phyloP scores from a whole-genome alignment of 2,329 filamentous ascomycete genomes.

The Ophiosphaerella narmari region DNA sequence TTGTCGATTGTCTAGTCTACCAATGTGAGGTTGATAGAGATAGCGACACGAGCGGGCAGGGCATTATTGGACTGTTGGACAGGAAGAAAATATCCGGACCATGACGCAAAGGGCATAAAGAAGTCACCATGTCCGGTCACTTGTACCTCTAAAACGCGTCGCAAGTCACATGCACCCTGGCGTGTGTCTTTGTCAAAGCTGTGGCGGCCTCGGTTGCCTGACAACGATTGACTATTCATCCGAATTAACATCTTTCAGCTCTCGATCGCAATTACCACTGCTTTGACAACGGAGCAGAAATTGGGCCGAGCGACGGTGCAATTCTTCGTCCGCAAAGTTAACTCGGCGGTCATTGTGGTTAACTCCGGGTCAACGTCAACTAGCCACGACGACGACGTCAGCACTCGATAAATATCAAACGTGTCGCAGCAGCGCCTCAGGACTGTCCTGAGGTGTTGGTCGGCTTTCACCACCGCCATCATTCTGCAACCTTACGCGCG shows the following conservation, averaged over 20 bases:
- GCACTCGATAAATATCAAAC: slow-evolving; percentile 15
- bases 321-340: slow-evolving; percentile 11
- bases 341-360: slow-evolving; percentile 2
- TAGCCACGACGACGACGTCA: slow-evolving; percentile 22
- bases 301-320: slow-evolving; percentile 5
- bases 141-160: too few species aligned
- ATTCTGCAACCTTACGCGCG: slow-evolving; percentile 37
- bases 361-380: slow-evolving; percentile 11
- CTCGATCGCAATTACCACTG: not conserved
- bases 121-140: too few species aligned
- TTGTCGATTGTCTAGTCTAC: too few species aligned
- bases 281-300: not conserved
- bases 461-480: slow-evolving; percentile 31
- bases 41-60: too few species aligned
- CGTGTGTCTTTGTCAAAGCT: too few species aligned
- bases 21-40: too few species aligned
- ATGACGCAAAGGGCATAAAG: too few species aligned
- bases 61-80: not conserved
- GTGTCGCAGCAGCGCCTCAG: slow-evolving; percentile 25
- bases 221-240: too few species aligned
- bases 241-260: not conserved
- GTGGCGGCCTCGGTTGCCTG: too few species aligned
- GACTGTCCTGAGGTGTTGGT: slow-evolving; percentile 19
- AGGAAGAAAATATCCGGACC: not conserved
- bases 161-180: too few species aligned